Conservation (phyloP, 148 eudicot genomes). For the Dianthus caryophyllus region DNA sequence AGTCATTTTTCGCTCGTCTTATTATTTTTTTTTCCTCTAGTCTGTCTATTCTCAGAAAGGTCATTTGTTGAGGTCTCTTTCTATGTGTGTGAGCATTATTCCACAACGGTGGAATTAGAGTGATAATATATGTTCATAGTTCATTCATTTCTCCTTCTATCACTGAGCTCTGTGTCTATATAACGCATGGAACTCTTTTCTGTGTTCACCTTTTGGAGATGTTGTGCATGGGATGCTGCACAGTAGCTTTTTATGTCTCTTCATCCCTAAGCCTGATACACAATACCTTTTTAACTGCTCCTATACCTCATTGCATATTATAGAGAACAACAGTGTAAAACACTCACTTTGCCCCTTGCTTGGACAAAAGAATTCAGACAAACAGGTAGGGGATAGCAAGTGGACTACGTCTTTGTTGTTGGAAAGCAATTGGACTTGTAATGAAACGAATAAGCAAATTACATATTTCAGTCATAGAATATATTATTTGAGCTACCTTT, state of each 20-base stretch:
- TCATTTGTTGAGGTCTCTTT: no score
- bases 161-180: no score
- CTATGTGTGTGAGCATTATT: no score
- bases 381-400: no score
- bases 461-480: not conserved
- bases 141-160: no score
- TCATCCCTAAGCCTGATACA: not conserved
- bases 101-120: no score
- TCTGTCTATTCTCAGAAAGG: not conserved
- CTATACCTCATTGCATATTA: not conserved
- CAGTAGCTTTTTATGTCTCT: not conserved
- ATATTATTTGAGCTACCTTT: not conserved
- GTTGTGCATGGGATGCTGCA: not conserved
- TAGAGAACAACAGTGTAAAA: not conserved
- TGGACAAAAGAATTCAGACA: no score
- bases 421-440: no score
- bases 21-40: not conserved
- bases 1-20: constrained; percentile 23
- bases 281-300: not conserved
- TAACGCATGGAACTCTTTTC: not conserved
- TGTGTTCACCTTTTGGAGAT: constrained; percentile 4
- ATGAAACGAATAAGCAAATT: not conserved
- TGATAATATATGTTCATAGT: no score
- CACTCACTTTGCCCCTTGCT: not conserved
- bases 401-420: no score